Evolutionary conservation across 805 yeast species (phyloP), one percentile per base, ranked within the genome.

Genomic region (Wickerhamomyces bisporus): DNA sequence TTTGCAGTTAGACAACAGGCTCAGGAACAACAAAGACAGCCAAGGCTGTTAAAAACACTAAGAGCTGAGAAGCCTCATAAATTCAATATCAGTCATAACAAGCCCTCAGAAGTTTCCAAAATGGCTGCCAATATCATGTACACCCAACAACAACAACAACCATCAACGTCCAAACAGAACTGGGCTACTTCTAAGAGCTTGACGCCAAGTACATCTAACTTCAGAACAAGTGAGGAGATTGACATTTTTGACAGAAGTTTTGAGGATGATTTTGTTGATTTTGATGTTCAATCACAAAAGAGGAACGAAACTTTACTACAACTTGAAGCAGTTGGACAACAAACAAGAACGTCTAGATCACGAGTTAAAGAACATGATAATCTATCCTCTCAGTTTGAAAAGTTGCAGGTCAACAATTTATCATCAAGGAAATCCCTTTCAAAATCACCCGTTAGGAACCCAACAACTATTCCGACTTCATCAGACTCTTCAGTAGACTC

Each of bases 11-110:
- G 52, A 39, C 47, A 42, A 15, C 57, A 43, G 35, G 36, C 20
- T 32, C 45, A 35, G 32, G 38, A 24, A 30, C 48, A 38, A 26
- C 41, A 20, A 32, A 42, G 26, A 16, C 50, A 41, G 25, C 47
- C 53, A 34, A 52, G 58, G 25, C 44, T 64, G 55, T 42, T 54
- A 30, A 62, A 61, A 29, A 63, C 71, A 2, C 44, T 66, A 23
- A 49, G 70, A 39, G 38, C 53, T 23, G 58, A 55, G 5, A 49
- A 44, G 36, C 43, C 42, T 0, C 41, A 49, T 25, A 45, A 37
- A 25, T 34, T 45, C 40, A 40, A 42, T 36, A 34, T 36, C 21
- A 46, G 37, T 30, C 40, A 45, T 26, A 34, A 35, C 23, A 21
- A 30, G n/a, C 41, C 53, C 3, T 48, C 51, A 2, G 45, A 43